Base-by-base conservation (phyloP, 345 rosid genomes). In the Dipteronia dyeriana region DNA sequence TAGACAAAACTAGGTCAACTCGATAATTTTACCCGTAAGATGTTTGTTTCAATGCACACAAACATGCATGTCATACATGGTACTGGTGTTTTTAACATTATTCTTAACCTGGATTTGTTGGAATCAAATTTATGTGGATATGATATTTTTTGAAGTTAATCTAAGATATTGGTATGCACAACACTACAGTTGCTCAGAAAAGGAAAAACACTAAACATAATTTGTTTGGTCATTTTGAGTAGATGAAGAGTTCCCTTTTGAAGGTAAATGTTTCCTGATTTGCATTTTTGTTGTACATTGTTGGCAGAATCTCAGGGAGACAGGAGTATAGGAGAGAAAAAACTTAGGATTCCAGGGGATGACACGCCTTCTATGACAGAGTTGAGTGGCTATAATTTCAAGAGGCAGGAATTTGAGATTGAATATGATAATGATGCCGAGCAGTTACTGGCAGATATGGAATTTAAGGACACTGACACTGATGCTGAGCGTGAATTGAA, bases 361-460 rank as follows among this genome's bases (percentile, higher is more conserved):
- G 91, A 94, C 75, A 91, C 87, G 60, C 97, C 92, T 70, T 87
- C 91, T 71, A 68, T 88, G 85, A 84, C 91, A 31, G 97, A 92
- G 83, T 79, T 90, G 76, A 88, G 95, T 82, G 97, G 98, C 80
- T 96, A 90, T 83, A 96, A 96, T 82, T 78, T 87, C 75, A 94
- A 94, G 89, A 89, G 99, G 85, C 87, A 87, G 83, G 99, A 96
- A 81, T 94, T 96, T 88, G 99, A 96, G 85, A 78, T 91, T 75
- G 99, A 92, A 85, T 89, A 94, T 73, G 99, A 96, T 78, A 94
- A 96, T 65, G 97, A 96, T 81, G 98, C 99, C 11, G 98, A 96
- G 88, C 97, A 90, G 72, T 81, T 92, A 78, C 87, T 94, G 61
- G 97, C 97, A 49, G 98, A 94, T 78, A 96, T 94, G 99, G 99